Base-by-base conservation (phyloP, 192 early-diverging fungal species). In the Lobosporangium transversale region DNA sequence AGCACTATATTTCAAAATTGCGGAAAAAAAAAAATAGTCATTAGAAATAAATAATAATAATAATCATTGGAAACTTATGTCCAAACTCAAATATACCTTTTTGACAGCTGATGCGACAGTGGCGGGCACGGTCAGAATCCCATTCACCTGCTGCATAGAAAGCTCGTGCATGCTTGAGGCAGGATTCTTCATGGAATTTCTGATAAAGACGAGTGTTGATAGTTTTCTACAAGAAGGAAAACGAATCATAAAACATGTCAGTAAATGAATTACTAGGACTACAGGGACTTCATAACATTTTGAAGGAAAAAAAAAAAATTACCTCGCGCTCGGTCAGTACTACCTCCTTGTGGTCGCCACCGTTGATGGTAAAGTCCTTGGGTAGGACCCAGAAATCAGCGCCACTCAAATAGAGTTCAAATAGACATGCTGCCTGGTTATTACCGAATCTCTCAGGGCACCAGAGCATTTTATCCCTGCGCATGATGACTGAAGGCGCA, bases 361-460 rank as follows among this genome's bases (percentile, higher is more conserved):
- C 36, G 33, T 84, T 68, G 48, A 81, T 44, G 3, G 82, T 78
- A 62, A 82, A 88, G 32, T 36, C 26, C 70, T 83, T 66, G 1
- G 85, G 87, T 6, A 86, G 43, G 0, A 88, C 87, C 85, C 85
- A 86, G 23, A 88, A 84, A 33, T 86, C 80, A 32, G 78, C 79
- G 27, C 87, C 87, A 23, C 45, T 78, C 31, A 88, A 43, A 37
- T 88, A 88, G 9, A 68, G 78, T 31, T 81, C 71, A 62, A 84
- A 86, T 0, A 85, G 30, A 33, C 87, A 88, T 8, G 85, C 85
- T 0, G 85, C 81, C 50, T 83, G 76, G 51, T 84, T 88, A 53
- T 88, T 78, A 23, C 83, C 70, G 48, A 88, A 88, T 3, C 87
- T 69, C 52, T 88, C 87, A 20, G 87, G 71, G 45, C 87, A 88